Evolutionary conservation across 768 basidiomycete genomes (phyloP).

Genomic region (Hemileccinum rubropunctum): DNA sequence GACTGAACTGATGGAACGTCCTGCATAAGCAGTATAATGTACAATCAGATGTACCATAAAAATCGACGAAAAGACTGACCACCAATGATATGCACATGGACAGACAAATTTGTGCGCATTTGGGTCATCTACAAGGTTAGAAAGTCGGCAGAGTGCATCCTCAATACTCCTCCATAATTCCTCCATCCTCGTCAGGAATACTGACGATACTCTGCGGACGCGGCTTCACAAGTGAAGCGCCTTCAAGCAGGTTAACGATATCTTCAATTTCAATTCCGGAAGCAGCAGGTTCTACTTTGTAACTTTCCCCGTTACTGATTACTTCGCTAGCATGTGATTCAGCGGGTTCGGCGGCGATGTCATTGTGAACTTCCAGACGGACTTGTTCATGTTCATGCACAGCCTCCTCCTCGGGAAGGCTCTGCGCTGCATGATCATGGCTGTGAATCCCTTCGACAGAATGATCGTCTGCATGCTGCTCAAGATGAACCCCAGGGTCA

Average conservation of each 20-base stretch:
- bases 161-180: slow-evolving; percentile 55
- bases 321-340: slow-evolving; percentile 12
- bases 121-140: slow-evolving; percentile 22
- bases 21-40: slow-evolving; percentile 1
- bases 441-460: slow-evolving; percentile 6
- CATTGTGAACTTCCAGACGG: slow-evolving; percentile 8
- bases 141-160: slow-evolving; percentile 8
- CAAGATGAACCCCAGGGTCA: slow-evolving; percentile 11
- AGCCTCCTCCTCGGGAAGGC: slow-evolving; percentile 8
- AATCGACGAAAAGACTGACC: slow-evolving; percentile 10
- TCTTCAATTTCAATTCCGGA: slow-evolving; percentile 52
- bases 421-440: slow-evolving; percentile 5
- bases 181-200: slow-evolving; percentile 55
- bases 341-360: slow-evolving; percentile 3
- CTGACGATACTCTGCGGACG: slow-evolving; percentile 42
- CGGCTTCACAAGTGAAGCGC: slow-evolving; percentile 33
- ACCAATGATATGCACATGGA: slow-evolving; percentile 21
- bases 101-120: slow-evolving; percentile 21
- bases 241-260: slow-evolving; percentile 65
- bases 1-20: slow-evolving; percentile 18
- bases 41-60: background rate
- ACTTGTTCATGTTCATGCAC: slow-evolving; percentile 6
- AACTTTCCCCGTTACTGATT: slow-evolving; percentile 8
- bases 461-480: slow-evolving; percentile 6
- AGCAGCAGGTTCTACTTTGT: background rate